Conservation (phyloP, 257 asterid genomes). For the Penstemon barbatus region DNA sequence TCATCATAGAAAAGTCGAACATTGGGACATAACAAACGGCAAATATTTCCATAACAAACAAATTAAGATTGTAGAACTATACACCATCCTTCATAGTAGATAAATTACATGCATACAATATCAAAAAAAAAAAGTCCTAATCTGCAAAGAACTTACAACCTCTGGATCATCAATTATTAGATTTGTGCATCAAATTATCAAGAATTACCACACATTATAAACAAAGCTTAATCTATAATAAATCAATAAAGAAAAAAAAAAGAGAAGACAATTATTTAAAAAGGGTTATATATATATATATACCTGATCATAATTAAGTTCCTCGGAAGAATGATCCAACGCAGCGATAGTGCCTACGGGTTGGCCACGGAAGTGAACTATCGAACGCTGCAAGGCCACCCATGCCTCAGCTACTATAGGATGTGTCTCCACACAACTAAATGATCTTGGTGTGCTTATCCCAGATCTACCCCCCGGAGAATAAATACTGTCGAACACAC, state of each 20-base stretch:
- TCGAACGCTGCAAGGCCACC: constrained; percentile 75
- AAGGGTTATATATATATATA: background rate
- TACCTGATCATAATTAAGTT: constrained; percentile 93
- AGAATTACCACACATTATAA: background rate
- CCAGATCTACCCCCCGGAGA: constrained; percentile 68
- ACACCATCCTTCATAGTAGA: background rate
- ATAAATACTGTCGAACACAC: constrained; percentile 48
- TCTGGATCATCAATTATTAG: background rate
- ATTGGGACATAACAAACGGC: constrained; percentile 2
- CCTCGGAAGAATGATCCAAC: constrained; percentile 75
- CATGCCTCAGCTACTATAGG: constrained; percentile 85
- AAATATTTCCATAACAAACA: background rate
- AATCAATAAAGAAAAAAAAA: too few relatives aligned
- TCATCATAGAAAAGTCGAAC: background rate
- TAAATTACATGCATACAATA: constrained; percentile 7
- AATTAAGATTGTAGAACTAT: background rate
- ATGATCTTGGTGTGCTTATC: constrained; percentile 74
- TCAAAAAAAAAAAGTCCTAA: background rate
- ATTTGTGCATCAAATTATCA: background rate
- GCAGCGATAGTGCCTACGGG: constrained; percentile 97
- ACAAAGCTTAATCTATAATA: background rate
- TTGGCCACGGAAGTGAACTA: constrained; percentile 71
- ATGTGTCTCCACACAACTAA: constrained; percentile 60
- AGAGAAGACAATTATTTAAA: too few relatives aligned
- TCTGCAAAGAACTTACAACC: background rate